Conservation (phyloP, 169 alveolate species). For the Hepatocystis sp. region DNA sequence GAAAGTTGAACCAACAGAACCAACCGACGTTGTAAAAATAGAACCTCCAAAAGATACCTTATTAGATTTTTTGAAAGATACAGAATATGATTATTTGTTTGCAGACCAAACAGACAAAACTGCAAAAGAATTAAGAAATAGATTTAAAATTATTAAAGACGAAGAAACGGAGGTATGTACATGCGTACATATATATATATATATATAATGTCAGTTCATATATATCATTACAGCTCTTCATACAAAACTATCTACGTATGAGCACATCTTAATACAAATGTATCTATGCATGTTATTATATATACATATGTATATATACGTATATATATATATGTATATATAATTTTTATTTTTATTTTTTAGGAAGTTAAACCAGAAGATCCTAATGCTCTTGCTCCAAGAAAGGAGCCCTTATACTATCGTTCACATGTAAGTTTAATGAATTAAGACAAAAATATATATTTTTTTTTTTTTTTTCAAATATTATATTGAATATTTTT, state of each 20-base stretch:
- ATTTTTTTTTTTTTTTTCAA: neutral
- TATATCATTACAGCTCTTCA: too few relatives aligned
- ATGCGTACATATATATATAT: too few relatives aligned
- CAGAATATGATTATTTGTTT: conserved; percentile 74
- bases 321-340: too few relatives aligned
- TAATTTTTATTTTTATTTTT: conserved; percentile 78
- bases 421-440: conserved; percentile 54
- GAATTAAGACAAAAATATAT: neutral
- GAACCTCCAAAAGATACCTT: conserved; percentile 78
- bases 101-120: conserved; percentile 71
- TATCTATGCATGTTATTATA: neutral
- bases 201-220: too few relatives aligned
- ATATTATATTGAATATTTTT: too few relatives aligned
- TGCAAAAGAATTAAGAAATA: conserved; percentile 82
- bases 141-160: conserved; percentile 83
- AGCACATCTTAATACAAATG: neutral
- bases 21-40: conserved; percentile 82
- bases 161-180: conserved; percentile 77
- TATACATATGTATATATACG: neutral
- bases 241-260: too few relatives aligned
- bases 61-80: conserved; percentile 69
- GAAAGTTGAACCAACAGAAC: conserved; percentile 73
- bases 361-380: conserved; percentile 74
- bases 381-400: conserved; percentile 20
- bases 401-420: conserved; percentile 34